Evolutionary conservation across 768 basidiomycete genomes (phyloP).

Genomic region (Cystobasidium ongulense): DNA sequence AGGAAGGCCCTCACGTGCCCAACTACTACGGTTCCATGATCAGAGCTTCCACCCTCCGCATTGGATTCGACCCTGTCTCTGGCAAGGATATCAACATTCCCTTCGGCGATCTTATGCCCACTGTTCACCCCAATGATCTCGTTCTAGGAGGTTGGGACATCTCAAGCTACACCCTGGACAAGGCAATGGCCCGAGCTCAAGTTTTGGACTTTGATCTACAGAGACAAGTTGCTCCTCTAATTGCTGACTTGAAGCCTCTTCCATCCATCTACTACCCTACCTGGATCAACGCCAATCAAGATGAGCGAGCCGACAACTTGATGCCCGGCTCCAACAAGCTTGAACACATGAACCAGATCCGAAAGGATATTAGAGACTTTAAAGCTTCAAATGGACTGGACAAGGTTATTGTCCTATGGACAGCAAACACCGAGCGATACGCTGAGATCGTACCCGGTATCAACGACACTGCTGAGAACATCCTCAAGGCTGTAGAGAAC

Average conservation of each 20-base stretch:
- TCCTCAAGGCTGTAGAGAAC: constrained; percentile 68
- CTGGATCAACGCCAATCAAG: constrained; percentile 71
- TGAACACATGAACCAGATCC: constrained; percentile 80
- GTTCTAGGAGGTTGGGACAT: constrained; percentile 93
- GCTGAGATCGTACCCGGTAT: constrained; percentile 86
- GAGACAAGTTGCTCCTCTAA: constrained; percentile 79
- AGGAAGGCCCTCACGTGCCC: constrained; percentile 79
- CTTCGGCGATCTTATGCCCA: constrained; percentile 82
- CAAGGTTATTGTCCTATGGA: constrained; percentile 92
- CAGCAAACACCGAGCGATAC: constrained; percentile 95
- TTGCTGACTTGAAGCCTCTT: constrained; percentile 71
- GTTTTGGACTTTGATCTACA: constrained; percentile 96
- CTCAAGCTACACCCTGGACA: constrained; percentile 70
- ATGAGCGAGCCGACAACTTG: constrained; percentile 87
- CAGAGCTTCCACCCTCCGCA: constrained; percentile 85
- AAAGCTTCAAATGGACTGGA: constrained; percentile 74
- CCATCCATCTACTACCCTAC: constrained; percentile 69
- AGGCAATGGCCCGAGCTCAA: constrained; percentile 84
- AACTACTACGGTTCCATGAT: constrained; percentile 97
- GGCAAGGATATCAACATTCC: constrained; percentile 90
- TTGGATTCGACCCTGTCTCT: constrained; percentile 68
- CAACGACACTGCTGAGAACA: constrained; percentile 84
- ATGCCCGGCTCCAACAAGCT: constrained; percentile 79
- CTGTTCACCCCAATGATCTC: constrained; percentile 84
- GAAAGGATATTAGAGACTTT: constrained; percentile 88